These are phyloP conservation scores for Purshia tridentata DNA, from an alignment of 306 rosid species.

Conservation along the genomic window DNA sequence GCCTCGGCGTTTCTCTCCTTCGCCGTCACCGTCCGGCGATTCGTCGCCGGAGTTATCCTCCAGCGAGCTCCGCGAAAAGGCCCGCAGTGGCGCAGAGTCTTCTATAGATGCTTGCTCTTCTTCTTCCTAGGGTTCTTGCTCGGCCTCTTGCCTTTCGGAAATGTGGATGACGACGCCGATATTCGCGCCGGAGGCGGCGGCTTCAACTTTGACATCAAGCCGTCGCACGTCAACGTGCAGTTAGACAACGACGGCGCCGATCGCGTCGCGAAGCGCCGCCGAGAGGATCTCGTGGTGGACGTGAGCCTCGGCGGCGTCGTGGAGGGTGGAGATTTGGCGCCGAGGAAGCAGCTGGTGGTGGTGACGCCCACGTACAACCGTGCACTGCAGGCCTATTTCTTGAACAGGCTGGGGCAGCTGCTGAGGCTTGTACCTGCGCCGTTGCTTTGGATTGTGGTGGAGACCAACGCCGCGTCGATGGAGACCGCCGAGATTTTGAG, in stretches of 20 bases:
- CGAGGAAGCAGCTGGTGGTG: constrained; percentile 78
- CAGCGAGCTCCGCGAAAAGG: constrained; percentile 52
- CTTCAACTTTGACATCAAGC: constrained; percentile 59
- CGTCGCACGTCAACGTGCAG: constrained; percentile 47
- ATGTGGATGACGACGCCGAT: constrained; percentile 42
- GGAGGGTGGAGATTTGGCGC: constrained; percentile 26
- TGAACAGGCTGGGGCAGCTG: constrained; percentile 77
- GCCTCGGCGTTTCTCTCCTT: constrained; percentile 31
- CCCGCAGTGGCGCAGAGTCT: constrained; percentile 48
- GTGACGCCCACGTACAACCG: constrained; percentile 84
- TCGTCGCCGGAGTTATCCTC: constrained; percentile 38
- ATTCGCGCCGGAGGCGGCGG: constrained; percentile 38
- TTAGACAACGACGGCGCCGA: constrained; percentile 18
- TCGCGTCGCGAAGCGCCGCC: neutral
- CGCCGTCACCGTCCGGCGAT: constrained; percentile 36
- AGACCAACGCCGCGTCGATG: constrained; percentile 67
- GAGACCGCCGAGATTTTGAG: constrained; percentile 92
- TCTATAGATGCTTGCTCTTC: constrained; percentile 53
- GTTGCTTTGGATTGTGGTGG: constrained; percentile 90
- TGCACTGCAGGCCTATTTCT: constrained; percentile 66
- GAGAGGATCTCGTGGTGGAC: constrained; percentile 16
- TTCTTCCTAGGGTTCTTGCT: constrained; percentile 76
- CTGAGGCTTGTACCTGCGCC: constrained; percentile 80
- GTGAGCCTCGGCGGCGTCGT: constrained; percentile 4
- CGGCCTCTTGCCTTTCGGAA: constrained; percentile 72